phyloP scores from a whole-genome alignment of 352 stramenopile genomes.

The Phytophthora sp. region DNA sequence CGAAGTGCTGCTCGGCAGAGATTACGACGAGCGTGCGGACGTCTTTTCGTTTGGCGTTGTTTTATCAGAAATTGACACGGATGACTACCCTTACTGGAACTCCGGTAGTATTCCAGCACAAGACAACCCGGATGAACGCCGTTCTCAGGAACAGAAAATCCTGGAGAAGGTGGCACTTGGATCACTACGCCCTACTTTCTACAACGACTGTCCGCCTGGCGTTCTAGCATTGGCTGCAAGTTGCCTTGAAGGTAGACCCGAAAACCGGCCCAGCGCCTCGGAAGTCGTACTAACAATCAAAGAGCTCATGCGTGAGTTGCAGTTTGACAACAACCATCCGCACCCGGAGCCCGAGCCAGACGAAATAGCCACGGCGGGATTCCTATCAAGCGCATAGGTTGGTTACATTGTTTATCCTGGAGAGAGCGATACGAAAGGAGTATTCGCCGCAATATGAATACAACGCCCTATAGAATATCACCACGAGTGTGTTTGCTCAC shows the following conservation, averaged over 20 bases:
- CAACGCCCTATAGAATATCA: constrained; percentile 18
- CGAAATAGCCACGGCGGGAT: constrained; percentile 31
- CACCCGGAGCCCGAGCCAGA: constrained; percentile 29
- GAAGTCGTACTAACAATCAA: constrained; percentile 48
- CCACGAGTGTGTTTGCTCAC: constrained; percentile 2
- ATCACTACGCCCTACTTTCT: constrained; percentile 51
- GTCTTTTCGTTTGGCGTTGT: constrained; percentile 58
- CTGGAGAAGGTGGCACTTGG: constrained; percentile 45
- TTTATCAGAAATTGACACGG: constrained; percentile 56
- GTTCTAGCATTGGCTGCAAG: constrained; percentile 46
- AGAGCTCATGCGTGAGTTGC: constrained; percentile 37
- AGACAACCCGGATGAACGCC: constrained; percentile 32
- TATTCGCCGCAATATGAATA: constrained; percentile 27
- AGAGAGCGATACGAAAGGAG: constrained; percentile 13
- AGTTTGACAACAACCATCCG: constrained; percentile 14
- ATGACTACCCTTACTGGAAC: constrained; percentile 56
- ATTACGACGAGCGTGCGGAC: constrained; percentile 54
- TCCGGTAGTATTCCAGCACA: constrained; percentile 33
- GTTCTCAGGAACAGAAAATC: constrained; percentile 48
- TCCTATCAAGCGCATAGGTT: constrained; percentile 27
- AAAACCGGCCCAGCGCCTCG: constrained; percentile 43
- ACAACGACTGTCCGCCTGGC: constrained; percentile 50
- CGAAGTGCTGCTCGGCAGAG: constrained; percentile 42
- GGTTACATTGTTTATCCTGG: background rate
- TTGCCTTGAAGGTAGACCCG: constrained; percentile 51